Conservation (phyloP, 257 asterid species). For the Solanum ahanhuiri region DNA sequence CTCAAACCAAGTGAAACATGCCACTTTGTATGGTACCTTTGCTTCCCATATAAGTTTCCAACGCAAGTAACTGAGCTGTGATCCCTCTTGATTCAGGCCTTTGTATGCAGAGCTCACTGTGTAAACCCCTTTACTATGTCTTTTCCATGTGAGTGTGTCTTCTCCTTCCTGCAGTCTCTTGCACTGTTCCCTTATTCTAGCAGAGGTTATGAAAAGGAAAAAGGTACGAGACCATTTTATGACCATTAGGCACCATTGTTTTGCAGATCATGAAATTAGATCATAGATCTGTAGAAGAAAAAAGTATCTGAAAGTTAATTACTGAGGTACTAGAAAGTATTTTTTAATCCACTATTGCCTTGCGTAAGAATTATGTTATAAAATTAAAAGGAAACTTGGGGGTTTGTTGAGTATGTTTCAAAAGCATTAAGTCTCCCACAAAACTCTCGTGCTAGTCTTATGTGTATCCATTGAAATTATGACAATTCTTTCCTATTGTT, state of each 20-base stretch:
- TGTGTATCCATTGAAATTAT: neutral
- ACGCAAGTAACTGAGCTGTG: neutral
- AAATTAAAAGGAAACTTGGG: neutral
- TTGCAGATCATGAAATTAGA: neutral
- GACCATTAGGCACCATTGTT: neutral
- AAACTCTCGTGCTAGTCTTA: neutral
- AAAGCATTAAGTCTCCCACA: neutral
- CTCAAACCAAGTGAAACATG: neutral
- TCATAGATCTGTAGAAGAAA: neutral
- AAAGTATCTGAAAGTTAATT: neutral
- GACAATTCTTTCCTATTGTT: neutral
- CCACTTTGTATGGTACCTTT: neutral
- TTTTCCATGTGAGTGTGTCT: neutral
- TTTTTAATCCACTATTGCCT: neutral
- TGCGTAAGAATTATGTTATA: neutral
- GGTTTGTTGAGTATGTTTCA: neutral
- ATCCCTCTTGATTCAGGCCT: neutral
- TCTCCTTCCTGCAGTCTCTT: neutral
- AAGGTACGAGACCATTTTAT: neutral
- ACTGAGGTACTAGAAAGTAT: neutral
- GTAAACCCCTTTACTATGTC: neutral
- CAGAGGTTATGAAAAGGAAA: neutral
- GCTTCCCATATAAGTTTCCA: neutral
- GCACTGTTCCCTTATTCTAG: neutral
- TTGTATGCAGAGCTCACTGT: neutral